Evolutionary conservation across 257 asterid species (phyloP).

Genomic region (Petrea volubilis): DNA sequence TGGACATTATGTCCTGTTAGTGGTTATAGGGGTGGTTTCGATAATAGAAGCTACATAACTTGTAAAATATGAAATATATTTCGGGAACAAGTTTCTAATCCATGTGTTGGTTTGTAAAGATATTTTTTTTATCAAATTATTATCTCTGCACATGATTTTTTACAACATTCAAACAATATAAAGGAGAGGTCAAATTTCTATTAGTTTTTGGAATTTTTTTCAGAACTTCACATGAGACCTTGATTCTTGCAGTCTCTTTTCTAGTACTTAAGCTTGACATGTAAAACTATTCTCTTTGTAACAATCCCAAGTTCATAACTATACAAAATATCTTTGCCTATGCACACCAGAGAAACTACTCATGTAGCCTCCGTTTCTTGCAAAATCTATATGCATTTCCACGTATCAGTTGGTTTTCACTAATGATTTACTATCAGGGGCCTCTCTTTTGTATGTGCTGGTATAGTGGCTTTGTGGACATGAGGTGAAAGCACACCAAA

Average conservation of each 20-base stretch:
- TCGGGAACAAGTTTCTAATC: not conserved
- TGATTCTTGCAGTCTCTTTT: too few species aligned
- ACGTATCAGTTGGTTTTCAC: conserved; percentile 77
- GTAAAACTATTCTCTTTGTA: too few species aligned
- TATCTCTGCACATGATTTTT: not conserved
- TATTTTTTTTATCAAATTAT: not conserved
- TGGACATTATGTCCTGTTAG: not conserved
- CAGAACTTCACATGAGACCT: too few species aligned
- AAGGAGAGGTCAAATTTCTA: not conserved
- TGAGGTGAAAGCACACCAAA: conserved; percentile 45
- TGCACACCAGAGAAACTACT: not conserved
- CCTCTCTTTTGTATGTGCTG: conserved; percentile 93
- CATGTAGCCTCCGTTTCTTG: not conserved
- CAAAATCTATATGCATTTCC: conserved; percentile 19
- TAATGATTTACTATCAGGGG: conserved; percentile 91
- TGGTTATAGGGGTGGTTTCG: not conserved
- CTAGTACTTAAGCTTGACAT: too few species aligned
- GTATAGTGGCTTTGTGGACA: conserved; percentile 83
- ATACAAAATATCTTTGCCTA: not conserved
- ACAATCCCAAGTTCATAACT: too few species aligned
- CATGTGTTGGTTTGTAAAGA: not conserved
- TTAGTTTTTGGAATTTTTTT: too few species aligned
- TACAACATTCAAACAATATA: not conserved
- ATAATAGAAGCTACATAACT: not conserved
- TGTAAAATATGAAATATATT: not conserved